Evolutionary conservation across 768 basidiomycete genomes (phyloP), one percentile per base, ranked within the genome.

Genomic region (Mycena amicta): DNA sequence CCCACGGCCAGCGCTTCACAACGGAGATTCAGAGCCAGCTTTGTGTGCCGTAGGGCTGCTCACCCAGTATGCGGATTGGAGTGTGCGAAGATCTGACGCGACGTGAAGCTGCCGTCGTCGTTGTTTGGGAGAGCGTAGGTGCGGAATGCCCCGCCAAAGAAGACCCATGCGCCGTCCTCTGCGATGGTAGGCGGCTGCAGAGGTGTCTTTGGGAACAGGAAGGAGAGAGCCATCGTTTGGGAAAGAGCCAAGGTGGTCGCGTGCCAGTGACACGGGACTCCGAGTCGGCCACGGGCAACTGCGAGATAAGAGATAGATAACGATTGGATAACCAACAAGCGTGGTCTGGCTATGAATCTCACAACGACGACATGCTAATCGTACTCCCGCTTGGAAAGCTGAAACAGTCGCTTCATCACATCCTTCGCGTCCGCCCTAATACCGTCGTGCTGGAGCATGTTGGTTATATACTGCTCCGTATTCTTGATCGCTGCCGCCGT

Each of bases 381-480:
- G 60, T 72, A 75, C 56, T 79, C 79, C 40, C 79, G 68, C 68
- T 77, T 80, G 3, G 80, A 80, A 3, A 83, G 30, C 57, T 75
- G 67, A 66, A 82, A 81, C 39, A 83, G 67, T 23, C 66, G 72
- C 54, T 74, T 72, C 65, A 82, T 69, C 13, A 83, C 75, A 53
- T 77, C 74, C 50, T 72, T 71, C 12, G 75, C 53, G 27, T 80
- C 78, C 37, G 65, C 67, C 22, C 73, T 65, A 56, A 82, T 62
- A 3, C 78, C 80, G 52, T 77, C 72, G 62, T 83, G 82, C 37
- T 74, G 65, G 29, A 80, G 68, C 62, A 80, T 78, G 63, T 83
- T 83, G 26, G 81, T 82, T 62, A 83, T 81, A 53, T 79, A 81
- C 65, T 83, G 81, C 57, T 82, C 79, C 50, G 75, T 70, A 60